A percentile compares a stretch with the other conserved stretches of the same genome.
Evolutionary conservation across 169 alveolate species (phyloP).

Genomic region (Theileria luwenshuni): DNA sequence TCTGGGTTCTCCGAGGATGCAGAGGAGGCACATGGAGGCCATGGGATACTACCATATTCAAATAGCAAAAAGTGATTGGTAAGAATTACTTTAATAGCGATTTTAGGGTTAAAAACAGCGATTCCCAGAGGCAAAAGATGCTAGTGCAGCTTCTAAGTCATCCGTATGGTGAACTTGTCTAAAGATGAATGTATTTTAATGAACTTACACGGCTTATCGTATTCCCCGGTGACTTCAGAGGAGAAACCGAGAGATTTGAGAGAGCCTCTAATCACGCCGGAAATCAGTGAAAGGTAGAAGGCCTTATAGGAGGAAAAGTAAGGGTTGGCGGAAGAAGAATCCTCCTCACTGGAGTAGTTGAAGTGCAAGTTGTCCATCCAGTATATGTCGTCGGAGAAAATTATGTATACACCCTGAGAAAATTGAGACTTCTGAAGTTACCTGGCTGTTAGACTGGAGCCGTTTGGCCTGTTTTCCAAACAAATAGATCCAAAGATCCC

Average conservation of each 20-base stretch:
- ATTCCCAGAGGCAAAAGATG: constrained; percentile 5
- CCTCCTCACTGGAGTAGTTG: background rate
- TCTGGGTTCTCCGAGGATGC: constrained; percentile 48
- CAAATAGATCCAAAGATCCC: constrained; percentile 58
- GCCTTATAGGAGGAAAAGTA: constrained; percentile 25
- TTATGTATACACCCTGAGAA: constrained; percentile 41
- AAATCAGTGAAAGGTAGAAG: constrained; percentile 39
- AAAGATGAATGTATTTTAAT: constrained; percentile 2
- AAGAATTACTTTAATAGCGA: background rate
- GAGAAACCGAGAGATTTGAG: constrained; percentile 64
- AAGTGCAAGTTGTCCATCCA: constrained; percentile 46
- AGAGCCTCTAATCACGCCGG: constrained; percentile 63
- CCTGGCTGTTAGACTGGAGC: constrained; percentile 69
- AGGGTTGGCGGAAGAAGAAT: background rate
- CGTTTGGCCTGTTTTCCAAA: constrained; percentile 60
- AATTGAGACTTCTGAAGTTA: background rate
- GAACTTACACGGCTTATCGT: constrained; percentile 30
- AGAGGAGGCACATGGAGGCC: constrained; percentile 40
- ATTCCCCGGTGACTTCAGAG: constrained; percentile 37
- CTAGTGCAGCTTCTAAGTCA: constrained; percentile 25
- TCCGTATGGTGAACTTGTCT: constrained; percentile 52
- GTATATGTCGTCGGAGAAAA: constrained; percentile 42
- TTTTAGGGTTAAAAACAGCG: constrained; percentile 34
- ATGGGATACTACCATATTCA: constrained; percentile 45
- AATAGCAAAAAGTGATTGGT: constrained; percentile 45